Base-by-base conservation (phyloP, 2,329 filamentous ascomycete genomes). In the Parastagonospora nodorum region DNA sequence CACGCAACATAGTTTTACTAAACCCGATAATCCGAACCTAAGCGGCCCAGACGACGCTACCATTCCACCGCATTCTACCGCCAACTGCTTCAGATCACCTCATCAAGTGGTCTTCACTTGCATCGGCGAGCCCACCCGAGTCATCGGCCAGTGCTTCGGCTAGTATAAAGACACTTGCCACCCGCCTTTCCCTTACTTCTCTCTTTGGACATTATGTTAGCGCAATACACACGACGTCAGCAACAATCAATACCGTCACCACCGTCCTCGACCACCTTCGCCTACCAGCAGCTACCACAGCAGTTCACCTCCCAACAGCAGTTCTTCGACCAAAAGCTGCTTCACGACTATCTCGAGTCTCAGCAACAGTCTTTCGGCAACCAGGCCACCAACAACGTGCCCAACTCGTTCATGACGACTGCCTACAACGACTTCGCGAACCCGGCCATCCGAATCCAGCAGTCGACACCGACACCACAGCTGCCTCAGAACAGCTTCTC, bases 161-260 rank as follows among this genome's bases (percentile, higher is more conserved):
- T 66, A 66, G 57, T 73, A 73, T 72, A 73, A 72, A 71, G 58
- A 45, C 59, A 62, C 64, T 74, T 56, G 71, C 71, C 71, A 74
- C 71, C 69, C 66, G 64, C 61, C 50, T 52, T 61, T 57, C 63
- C 62, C 57, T 61, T 68, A 61, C 51, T 64, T 66, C 64, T 60
- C 55, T 53, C 55, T 63, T 53, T 57, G 57, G 54, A 64, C 66
- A 73, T 53, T 58, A 74, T 74, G 71, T 60, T 72, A 64, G 69
- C 68, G 54, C 61, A 63, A 68, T 62, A 66, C 60, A 68, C 63
- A 64, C 64, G 58, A 73, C 69, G 68, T 71, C 69, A 72, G 62
- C 69, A 60, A 38, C 60, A 63, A 39, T 57, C 61, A 49, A 57
- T 68, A 50, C 62, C 66, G 36, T 68, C 70, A 53, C 66, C 68